phyloP scores from a whole-genome alignment of 768 basidiomycete genomes.

The Podaxis carcinomalis region DNA sequence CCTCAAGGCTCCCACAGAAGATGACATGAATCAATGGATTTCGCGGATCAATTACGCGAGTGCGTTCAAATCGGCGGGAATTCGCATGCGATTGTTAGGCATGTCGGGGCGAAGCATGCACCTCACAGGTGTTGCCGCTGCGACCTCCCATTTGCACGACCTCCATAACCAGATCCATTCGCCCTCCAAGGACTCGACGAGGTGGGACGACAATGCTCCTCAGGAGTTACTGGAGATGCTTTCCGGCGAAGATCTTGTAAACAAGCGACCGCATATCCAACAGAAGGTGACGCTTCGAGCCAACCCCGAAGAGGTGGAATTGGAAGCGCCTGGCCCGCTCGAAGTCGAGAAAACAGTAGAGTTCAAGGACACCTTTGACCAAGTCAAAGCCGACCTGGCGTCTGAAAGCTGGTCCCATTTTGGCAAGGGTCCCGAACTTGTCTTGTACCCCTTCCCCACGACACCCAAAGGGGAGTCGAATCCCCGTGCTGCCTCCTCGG shows the following conservation, averaged over 20 bases:
- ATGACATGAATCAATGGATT: conserved; percentile 88
- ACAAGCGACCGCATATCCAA: conserved; percentile 19
- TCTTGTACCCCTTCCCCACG: neutral
- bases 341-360: conserved; percentile 58
- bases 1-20: conserved; percentile 64
- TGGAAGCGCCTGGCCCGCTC: conserved; percentile 39
- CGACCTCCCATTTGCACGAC: conserved; percentile 77
- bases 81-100: conserved; percentile 73
- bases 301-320: conserved; percentile 28
- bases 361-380: conserved; percentile 79
- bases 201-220: conserved; percentile 41
- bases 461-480: neutral
- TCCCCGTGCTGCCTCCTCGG: neutral
- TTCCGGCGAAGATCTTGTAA: conserved; percentile 23
- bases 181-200: conserved; percentile 22
- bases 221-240: conserved; percentile 39
- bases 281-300: conserved; percentile 27
- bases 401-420: conserved; percentile 28
- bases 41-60: conserved; percentile 91
- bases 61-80: conserved; percentile 80
- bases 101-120: conserved; percentile 70
- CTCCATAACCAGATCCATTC: conserved; percentile 37
- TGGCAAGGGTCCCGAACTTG: neutral
- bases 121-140: conserved; percentile 81
- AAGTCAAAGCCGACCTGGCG: conserved; percentile 82